Evolutionary conservation across 148 eudicot genomes (phyloP).

Genomic region (Amaranthus cruentus): DNA sequence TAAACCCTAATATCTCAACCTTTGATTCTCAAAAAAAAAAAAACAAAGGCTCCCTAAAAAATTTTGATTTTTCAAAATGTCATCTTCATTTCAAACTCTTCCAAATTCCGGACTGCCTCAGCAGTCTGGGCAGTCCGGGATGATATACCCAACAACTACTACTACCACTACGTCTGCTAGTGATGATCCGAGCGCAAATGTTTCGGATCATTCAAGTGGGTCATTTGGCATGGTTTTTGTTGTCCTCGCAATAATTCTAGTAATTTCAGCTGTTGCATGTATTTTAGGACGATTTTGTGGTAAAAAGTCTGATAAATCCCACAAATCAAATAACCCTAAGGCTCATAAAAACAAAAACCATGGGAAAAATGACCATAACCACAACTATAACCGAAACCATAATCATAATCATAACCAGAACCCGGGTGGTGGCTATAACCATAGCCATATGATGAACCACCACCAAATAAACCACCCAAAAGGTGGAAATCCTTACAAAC

Average conservation of each 20-base stretch:
- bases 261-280: slow-evolving; percentile 61
- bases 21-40: neutral
- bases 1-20: neutral
- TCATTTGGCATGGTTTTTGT: slow-evolving; percentile 73
- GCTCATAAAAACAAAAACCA: slow-evolving; percentile 18
- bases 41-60: neutral
- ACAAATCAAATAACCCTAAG: slow-evolving; percentile 27
- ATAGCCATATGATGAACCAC: slow-evolving; percentile 20
- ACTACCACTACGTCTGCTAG: slow-evolving; percentile 6
- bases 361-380: slow-evolving; percentile 3
- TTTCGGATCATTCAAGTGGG: slow-evolving; percentile 46
- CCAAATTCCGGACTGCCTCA: slow-evolving; percentile 40
- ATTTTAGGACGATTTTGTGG: slow-evolving; percentile 62
- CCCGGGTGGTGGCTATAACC: neutral
- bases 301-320: slow-evolving; percentile 22
- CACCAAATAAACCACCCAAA: slow-evolving; percentile 20
- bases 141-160: slow-evolving; percentile 41
- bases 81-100: slow-evolving; percentile 24
- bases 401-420: slow-evolving; percentile 7
- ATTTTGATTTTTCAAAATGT: slow-evolving; percentile 12
- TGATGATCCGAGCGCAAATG: slow-evolving; percentile 3
- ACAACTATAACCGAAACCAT: slow-evolving; percentile 1
- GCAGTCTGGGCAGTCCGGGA: slow-evolving; percentile 18
- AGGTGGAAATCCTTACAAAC: slow-evolving; percentile 32
- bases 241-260: slow-evolving; percentile 63